These are phyloP conservation scores for Linderniella brevidens DNA, from an alignment of 257 asterid species.

Conservation along the genomic window DNA sequence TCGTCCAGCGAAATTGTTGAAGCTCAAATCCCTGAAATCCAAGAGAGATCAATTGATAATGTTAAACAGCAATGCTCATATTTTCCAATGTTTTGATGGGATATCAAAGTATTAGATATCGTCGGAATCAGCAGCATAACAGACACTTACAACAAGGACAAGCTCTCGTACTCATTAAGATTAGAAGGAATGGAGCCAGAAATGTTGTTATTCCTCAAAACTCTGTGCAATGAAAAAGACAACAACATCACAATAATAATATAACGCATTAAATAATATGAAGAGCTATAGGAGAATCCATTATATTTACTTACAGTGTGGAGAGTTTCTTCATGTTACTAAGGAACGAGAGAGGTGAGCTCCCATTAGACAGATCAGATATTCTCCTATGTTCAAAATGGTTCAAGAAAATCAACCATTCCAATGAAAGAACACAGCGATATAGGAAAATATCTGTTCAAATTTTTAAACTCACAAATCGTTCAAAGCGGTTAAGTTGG, in stretches of 20 bases:
- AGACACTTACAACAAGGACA: conserved; percentile 50
- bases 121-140: too few species aligned
- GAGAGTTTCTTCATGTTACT: conserved; percentile 26
- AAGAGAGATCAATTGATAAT: too few species aligned
- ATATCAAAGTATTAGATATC: too few species aligned
- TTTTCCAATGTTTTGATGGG: too few species aligned
- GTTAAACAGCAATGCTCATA: too few species aligned
- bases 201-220: conserved; percentile 55
- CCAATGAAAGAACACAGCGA: not conserved
- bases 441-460: not conserved
- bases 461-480: conserved; percentile 38
- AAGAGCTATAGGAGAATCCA: too few species aligned
- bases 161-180: conserved; percentile 23
- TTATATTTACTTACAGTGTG: conserved; percentile 53
- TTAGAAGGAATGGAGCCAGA: conserved; percentile 56
- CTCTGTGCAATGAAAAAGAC: conserved; percentile 10
- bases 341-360: conserved; percentile 47
- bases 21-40: conserved; percentile 72
- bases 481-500: conserved; percentile 35
- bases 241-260: not conserved
- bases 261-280: not conserved
- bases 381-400: conserved; percentile 40
- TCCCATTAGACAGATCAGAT: conserved; percentile 50
- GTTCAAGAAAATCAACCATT: not conserved
- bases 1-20: conserved; percentile 50